phyloP scores from a whole-genome alignment of 345 rosid genomes.

The Hibiscus trionum region DNA sequence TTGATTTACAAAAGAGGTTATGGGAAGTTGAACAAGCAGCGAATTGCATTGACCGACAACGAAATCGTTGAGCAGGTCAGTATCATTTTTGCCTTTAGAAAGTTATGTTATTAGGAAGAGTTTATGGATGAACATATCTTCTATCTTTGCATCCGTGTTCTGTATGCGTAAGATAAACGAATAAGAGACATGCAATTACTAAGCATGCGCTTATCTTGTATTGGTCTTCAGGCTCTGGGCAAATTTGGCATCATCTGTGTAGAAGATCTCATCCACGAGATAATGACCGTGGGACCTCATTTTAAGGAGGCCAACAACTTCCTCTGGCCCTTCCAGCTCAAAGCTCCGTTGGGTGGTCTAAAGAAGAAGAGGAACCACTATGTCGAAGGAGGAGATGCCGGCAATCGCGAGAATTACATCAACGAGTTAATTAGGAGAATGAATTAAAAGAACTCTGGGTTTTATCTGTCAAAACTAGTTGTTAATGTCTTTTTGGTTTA shows the following conservation, averaged over 20 bases:
- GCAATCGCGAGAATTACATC: constrained; percentile 68
- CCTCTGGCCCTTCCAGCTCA: constrained; percentile 92
- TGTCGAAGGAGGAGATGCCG: constrained; percentile 94
- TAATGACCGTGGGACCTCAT: constrained; percentile 82
- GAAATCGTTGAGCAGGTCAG: constrained; percentile 68
- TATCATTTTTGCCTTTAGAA: neutral
- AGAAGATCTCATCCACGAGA: constrained; percentile 85
- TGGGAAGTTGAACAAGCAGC: constrained; percentile 74
- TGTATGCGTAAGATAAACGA: too few species aligned
- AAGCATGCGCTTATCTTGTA: neutral
- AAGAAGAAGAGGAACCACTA: constrained; percentile 93
- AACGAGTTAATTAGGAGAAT: constrained; percentile 76
- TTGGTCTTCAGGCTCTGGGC: constrained; percentile 46
- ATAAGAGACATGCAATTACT: neutral
- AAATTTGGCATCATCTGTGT: constrained; percentile 64
- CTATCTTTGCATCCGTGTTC: neutral
- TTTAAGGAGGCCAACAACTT: constrained; percentile 89
- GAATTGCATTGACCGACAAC: constrained; percentile 71
- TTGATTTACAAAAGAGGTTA: constrained; percentile 82
- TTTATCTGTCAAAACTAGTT: neutral
- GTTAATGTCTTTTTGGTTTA: neutral
- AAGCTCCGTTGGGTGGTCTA: constrained; percentile 79
- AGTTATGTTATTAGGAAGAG: too few species aligned
- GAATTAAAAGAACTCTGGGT: constrained; percentile 37
- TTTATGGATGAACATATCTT: neutral